A percentile compares a stretch with the other conserved stretches of the same genome.
Evolutionary conservation across 1,139 yeast genomes (phyloP).

Genomic region (Pichia terricola): DNA sequence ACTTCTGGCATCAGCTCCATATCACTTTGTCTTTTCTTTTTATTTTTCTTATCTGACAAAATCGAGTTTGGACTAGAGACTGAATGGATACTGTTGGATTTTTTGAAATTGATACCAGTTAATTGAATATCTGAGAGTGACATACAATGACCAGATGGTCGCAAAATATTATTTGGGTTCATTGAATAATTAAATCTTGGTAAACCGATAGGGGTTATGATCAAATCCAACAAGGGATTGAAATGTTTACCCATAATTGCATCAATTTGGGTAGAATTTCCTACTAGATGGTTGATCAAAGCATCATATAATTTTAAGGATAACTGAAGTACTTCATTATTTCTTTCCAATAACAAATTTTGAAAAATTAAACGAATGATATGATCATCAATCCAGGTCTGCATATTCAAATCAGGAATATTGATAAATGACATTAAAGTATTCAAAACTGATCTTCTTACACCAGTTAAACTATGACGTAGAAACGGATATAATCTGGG

Average conservation of each 20-base stretch:
- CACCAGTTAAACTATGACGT: slow-evolving; percentile 89
- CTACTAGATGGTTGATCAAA: slow-evolving; percentile 40
- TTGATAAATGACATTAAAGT: slow-evolving; percentile 72
- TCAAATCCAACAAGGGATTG: slow-evolving; percentile 53
- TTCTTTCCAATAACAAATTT: slow-evolving; percentile 82
- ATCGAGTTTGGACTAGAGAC: slow-evolving; percentile 6
- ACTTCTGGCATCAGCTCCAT: slow-evolving; percentile 3
- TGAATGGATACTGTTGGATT: slow-evolving; percentile 2
- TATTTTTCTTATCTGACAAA: slow-evolving; percentile 16
- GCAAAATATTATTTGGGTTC: slow-evolving; percentile 63
- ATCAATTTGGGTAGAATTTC: slow-evolving; percentile 31
- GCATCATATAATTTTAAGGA: slow-evolving; percentile 56
- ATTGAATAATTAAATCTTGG: slow-evolving; percentile 82
- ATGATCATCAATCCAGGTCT: slow-evolving; percentile 71
- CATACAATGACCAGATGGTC: slow-evolving; percentile 66
- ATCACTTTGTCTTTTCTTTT: slow-evolving; percentile 10
- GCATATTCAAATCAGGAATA: slow-evolving; percentile 51
- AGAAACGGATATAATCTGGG: slow-evolving; percentile 89
- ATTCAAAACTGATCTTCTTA: slow-evolving; percentile 78
- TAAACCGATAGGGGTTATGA: slow-evolving; percentile 92
- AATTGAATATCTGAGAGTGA: slow-evolving; percentile 23
- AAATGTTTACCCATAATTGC: slow-evolving; percentile 43
- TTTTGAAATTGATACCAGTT: slow-evolving; percentile 22
- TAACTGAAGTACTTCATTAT: slow-evolving; percentile 55
- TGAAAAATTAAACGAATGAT: slow-evolving; percentile 73